Evolutionary conservation across 495 filamentous ascomycete species (phyloP).

Genomic region (Tricharina praecox): DNA sequence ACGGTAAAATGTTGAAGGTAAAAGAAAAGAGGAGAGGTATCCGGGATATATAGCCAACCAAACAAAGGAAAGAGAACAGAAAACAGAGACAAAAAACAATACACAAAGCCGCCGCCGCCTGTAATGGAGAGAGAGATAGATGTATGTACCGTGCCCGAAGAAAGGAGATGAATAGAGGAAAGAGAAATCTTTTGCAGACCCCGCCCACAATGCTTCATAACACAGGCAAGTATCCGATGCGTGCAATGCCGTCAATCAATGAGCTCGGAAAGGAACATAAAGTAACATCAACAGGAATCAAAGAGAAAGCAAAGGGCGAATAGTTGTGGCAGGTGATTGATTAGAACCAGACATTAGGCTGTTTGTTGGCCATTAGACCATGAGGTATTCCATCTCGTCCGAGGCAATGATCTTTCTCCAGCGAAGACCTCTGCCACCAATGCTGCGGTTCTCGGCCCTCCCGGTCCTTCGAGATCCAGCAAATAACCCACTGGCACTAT

Average conservation of each 20-base stretch:
- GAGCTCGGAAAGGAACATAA: neutral
- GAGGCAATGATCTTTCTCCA: slow-evolving; percentile 35
- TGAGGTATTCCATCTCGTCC: slow-evolving; percentile 54
- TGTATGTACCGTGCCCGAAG: neutral
- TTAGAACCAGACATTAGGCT: neutral
- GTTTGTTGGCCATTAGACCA: slow-evolving; percentile 12
- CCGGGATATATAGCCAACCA: neutral
- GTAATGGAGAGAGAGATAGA: neutral
- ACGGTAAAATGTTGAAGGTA: neutral
- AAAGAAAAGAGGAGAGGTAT: neutral
- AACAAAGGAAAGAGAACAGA: neutral
- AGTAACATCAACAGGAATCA: neutral
- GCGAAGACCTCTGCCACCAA: slow-evolving; percentile 21
- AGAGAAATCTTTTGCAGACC: neutral
- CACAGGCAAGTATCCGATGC: neutral
- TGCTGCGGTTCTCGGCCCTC: slow-evolving; percentile 9
- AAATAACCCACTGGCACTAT: slow-evolving; percentile 4
- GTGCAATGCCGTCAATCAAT: neutral
- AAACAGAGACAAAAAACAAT: neutral
- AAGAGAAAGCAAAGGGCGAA: neutral
- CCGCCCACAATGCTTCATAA: neutral
- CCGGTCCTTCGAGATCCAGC: slow-evolving; percentile 12
- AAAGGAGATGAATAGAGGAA: neutral
- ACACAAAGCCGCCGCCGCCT: neutral
- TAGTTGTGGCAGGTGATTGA: neutral